phyloP scores from a whole-genome alignment of 2,329 filamentous ascomycete species.

The Clonostachys solani region DNA sequence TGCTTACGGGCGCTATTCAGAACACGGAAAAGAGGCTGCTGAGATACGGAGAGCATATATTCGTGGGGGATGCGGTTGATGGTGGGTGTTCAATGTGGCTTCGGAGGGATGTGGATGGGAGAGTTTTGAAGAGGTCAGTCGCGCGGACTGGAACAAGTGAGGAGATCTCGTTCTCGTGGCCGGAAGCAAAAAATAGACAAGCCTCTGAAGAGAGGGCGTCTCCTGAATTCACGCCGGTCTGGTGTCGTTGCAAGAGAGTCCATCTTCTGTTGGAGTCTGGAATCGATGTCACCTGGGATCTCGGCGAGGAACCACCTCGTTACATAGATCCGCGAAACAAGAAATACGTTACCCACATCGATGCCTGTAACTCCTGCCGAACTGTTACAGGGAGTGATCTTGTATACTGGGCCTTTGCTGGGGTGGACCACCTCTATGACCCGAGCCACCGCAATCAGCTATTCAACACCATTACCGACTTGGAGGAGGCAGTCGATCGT shows the following conservation, averaged over 20 bases:
- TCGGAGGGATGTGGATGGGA: neutral
- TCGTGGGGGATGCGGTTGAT: neutral
- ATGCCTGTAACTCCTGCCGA: neutral
- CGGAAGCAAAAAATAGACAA: neutral
- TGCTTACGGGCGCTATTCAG: neutral
- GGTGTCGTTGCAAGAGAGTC: neutral
- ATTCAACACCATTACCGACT: neutral
- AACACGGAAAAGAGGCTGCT: neutral
- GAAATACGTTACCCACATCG: neutral
- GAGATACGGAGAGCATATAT: neutral
- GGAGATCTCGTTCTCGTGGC: neutral
- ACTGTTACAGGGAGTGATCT: neutral
- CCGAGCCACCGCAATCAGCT: neutral
- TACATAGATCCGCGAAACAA: neutral
- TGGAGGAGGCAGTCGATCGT: neutral
- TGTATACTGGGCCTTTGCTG: neutral
- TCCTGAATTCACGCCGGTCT: neutral
- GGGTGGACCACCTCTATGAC: neutral
- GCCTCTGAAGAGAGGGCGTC: neutral
- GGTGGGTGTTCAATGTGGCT: neutral
- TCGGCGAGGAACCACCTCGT: neutral
- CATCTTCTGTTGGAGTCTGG: neutral
- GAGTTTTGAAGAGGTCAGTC: neutral
- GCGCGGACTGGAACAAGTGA: neutral
- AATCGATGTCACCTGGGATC: neutral